A percentile compares a stretch with the other conserved stretches of the same genome.
Conservation (phyloP, 2,329 filamentous ascomycete genomes). For the Penicillium sp. region DNA sequence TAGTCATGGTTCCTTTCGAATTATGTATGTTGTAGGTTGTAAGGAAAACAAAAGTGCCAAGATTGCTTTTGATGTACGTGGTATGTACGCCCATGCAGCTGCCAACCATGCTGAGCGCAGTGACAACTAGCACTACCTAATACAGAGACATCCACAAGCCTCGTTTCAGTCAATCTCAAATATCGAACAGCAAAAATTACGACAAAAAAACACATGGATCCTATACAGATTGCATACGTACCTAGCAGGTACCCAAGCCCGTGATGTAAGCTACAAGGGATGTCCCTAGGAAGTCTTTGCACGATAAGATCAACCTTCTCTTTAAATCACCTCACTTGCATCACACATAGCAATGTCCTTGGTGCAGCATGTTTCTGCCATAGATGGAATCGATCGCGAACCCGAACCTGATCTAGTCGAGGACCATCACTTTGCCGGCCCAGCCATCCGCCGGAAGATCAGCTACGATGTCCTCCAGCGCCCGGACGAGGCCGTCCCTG, state of each 20-base stretch:
- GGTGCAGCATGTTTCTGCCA: conserved; percentile 51
- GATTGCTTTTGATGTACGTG: too few species aligned
- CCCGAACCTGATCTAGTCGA: conserved; percentile 20
- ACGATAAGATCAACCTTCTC: background rate
- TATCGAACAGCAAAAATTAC: too few species aligned
- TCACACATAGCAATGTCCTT: conserved; percentile 46
- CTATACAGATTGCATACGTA: background rate
- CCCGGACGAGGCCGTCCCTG: conserved; percentile 28
- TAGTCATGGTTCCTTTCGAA: too few species aligned
- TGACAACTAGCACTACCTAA: too few species aligned
- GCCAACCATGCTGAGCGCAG: too few species aligned
- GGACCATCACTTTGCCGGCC: conserved; percentile 12
- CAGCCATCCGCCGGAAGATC: conserved; percentile 27
- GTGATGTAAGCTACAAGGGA: background rate
- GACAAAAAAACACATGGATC: background rate
- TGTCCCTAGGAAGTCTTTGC: background rate
- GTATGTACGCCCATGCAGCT: too few species aligned
- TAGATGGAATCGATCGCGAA: conserved; percentile 51
- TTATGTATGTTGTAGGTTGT: too few species aligned
- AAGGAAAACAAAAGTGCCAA: too few species aligned
- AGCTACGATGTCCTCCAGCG: conserved; percentile 48
- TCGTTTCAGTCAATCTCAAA: too few species aligned
- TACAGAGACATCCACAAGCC: too few species aligned
- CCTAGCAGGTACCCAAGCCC: too few species aligned
- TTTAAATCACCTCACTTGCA: background rate